Evolutionary conservation across 2,329 filamentous ascomycete genomes (phyloP).

Genomic region (Salinomyces thailandicus): DNA sequence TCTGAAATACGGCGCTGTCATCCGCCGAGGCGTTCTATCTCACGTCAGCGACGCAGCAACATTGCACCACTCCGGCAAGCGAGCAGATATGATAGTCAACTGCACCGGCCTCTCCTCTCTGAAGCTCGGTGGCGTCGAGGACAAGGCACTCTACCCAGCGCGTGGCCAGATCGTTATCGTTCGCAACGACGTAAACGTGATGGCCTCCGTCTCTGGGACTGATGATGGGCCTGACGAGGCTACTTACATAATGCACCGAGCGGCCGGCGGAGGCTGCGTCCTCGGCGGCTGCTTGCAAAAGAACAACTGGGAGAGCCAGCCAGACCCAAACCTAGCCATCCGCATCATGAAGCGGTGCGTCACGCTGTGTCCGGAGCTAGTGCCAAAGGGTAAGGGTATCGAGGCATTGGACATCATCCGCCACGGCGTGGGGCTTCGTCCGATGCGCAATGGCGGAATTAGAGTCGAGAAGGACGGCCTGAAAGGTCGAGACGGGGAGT

Average conservation of each 20-base stretch:
- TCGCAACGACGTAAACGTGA: slow-evolving; percentile 61
- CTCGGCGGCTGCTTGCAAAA: slow-evolving; percentile 78
- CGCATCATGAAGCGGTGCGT: slow-evolving; percentile 76
- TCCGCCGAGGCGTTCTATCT: slow-evolving; percentile 35
- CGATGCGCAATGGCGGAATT: slow-evolving; percentile 61
- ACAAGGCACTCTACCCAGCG: slow-evolving; percentile 60
- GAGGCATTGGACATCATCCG: slow-evolving; percentile 64
- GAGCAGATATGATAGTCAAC: slow-evolving; percentile 66
- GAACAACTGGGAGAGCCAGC: slow-evolving; percentile 66
- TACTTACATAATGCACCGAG: slow-evolving; percentile 73
- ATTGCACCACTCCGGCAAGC: slow-evolving; percentile 47
- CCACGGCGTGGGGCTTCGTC: slow-evolving; percentile 73
- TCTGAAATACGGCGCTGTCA: slow-evolving; percentile 56
- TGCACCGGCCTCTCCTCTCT: slow-evolving; percentile 69
- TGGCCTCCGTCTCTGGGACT: slow-evolving; percentile 60
- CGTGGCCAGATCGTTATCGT: slow-evolving; percentile 79
- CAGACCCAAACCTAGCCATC: slow-evolving; percentile 67
- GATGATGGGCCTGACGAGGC: slow-evolving; percentile 64
- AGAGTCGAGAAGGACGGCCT: slow-evolving; percentile 64
- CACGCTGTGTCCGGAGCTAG: slow-evolving; percentile 53
- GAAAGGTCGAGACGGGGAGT: slow-evolving; percentile 29
- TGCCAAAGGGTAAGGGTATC: slow-evolving; percentile 52
- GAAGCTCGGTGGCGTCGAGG: slow-evolving; percentile 70
- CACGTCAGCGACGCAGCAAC: slow-evolving; percentile 62
- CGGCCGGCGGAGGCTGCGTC: slow-evolving; percentile 68